Percentiles rank a stretch among this genome's conserved stretches.
Conservation (phyloP, 1,284 basidiomycete species). For the Clitocybe nebularis region DNA sequence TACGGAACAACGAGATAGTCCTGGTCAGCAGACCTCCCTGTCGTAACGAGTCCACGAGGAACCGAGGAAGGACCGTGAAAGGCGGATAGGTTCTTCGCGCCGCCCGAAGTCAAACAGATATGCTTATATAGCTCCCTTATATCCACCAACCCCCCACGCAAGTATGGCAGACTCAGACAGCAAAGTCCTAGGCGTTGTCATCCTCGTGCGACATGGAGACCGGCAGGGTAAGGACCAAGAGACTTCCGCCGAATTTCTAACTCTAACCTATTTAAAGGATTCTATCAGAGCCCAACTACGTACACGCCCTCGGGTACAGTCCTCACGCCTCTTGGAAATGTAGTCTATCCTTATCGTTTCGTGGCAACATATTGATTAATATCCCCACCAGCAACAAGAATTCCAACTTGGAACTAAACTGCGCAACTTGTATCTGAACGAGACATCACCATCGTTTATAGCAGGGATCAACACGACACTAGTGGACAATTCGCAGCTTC, state of each 20-base stretch:
- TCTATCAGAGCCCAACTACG: constrained; percentile 62
- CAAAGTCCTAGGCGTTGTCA: constrained; percentile 28
- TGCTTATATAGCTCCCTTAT: not conserved
- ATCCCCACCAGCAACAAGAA: constrained; percentile 48
- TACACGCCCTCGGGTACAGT: constrained; percentile 63
- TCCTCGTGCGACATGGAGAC: constrained; percentile 32
- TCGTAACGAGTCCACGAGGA: no score
- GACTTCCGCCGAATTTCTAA: not conserved
- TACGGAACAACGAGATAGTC: no score
- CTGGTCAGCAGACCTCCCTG: no score
- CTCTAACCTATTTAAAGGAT: constrained; percentile 29
- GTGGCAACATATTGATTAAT: not conserved
- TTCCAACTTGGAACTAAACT: constrained; percentile 64
- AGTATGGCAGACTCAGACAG: constrained; percentile 16
- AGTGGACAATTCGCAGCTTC: constrained; percentile 47
- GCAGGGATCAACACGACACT: constrained; percentile 51
- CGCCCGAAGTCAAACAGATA: not conserved
- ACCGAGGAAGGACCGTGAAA: no score
- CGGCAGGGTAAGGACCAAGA: constrained; percentile 22
- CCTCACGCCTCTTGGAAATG: constrained; percentile 77
- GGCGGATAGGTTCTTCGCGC: no score
- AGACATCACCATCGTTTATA: constrained; percentile 55
- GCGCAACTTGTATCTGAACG: constrained; percentile 58
- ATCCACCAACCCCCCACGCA: not conserved
- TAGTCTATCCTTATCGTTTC: constrained; percentile 27